A percentile compares a stretch with the other conserved stretches of the same genome.
phyloP scores from a whole-genome alignment of 2,329 filamentous ascomycete genomes.

The Aspergillus floridensis region DNA sequence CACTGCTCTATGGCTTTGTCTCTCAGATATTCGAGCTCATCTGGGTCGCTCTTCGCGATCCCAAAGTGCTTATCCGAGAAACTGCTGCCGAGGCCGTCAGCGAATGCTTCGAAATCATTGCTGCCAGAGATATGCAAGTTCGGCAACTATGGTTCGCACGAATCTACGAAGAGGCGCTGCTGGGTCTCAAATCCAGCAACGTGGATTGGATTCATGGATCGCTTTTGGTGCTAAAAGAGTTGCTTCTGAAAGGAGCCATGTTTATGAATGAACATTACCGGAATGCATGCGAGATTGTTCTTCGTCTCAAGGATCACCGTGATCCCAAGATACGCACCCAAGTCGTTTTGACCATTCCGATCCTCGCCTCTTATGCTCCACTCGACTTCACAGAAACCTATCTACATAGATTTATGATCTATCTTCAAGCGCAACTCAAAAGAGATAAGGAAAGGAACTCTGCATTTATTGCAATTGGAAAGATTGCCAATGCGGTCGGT shows the following conservation, averaged over 20 bases:
- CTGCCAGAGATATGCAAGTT: slow-evolving; percentile 84
- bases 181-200: slow-evolving; percentile 74
- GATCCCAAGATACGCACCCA: slow-evolving; percentile 85
- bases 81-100: slow-evolving; percentile 91
- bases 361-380: slow-evolving; percentile 88
- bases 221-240: slow-evolving; percentile 84
- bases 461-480: slow-evolving; percentile 92
- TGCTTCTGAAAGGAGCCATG: slow-evolving; percentile 94
- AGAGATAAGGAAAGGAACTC: slow-evolving; percentile 92
- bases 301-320: slow-evolving; percentile 87
- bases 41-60: slow-evolving; percentile 89
- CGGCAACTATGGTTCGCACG: slow-evolving; percentile 85
- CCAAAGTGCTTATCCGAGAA: slow-evolving; percentile 84
- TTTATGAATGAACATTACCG: slow-evolving; percentile 97
- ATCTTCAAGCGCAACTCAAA: slow-evolving; percentile 88
- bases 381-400: slow-evolving; percentile 84
- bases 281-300: slow-evolving; percentile 87
- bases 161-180: slow-evolving; percentile 81
- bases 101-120: slow-evolving; percentile 93
- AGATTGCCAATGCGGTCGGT: slow-evolving; percentile 93
- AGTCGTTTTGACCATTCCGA: slow-evolving; percentile 85
- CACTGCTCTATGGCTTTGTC: slow-evolving; percentile 92
- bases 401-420: slow-evolving; percentile 95
- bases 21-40: slow-evolving; percentile 94
- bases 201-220: slow-evolving; percentile 93